Evolutionary conservation across 2,329 filamentous ascomycete genomes (phyloP).

Genomic region (Neurospora sp.): DNA sequence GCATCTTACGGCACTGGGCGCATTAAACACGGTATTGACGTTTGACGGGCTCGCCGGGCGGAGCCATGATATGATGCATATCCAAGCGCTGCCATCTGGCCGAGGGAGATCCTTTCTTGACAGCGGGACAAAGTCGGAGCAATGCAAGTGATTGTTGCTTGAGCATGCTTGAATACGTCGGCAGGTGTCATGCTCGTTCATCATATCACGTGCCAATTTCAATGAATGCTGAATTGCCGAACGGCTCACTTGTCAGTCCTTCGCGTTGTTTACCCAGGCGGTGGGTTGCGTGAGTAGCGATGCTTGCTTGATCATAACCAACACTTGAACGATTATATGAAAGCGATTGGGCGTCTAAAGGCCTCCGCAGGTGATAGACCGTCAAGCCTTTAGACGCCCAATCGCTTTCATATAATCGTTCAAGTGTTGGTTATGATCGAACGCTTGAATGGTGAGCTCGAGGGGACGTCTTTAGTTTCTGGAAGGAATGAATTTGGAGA

Average conservation of each 20-base stretch:
- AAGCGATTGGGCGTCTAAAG: too few species aligned
- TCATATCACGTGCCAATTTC: neutral
- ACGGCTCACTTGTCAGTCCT: too few species aligned
- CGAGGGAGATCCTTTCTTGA: neutral
- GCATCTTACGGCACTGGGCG: neutral
- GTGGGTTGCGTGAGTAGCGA: too few species aligned
- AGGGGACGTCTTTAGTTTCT: neutral
- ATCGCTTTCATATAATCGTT: neutral
- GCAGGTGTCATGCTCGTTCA: neutral
- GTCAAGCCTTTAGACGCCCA: neutral
- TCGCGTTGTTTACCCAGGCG: too few species aligned
- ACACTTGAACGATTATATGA: too few species aligned
- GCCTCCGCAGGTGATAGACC: too few species aligned
- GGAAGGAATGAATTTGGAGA: neutral
- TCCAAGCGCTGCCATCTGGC: too few species aligned
- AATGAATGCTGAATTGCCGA: neutral
- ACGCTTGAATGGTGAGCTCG: neutral
- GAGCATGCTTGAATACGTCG: neutral
- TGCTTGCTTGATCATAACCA: too few species aligned
- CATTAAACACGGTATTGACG: neutral
- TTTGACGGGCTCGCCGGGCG: neutral
- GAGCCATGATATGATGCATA: neutral
- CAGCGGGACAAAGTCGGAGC: slow-evolving; percentile 8
- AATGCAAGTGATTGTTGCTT: neutral
- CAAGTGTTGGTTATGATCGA: neutral